phyloP scores from a whole-genome alignment of 2,329 filamentous ascomycete species.

The Ascocoryne sarcoides region DNA sequence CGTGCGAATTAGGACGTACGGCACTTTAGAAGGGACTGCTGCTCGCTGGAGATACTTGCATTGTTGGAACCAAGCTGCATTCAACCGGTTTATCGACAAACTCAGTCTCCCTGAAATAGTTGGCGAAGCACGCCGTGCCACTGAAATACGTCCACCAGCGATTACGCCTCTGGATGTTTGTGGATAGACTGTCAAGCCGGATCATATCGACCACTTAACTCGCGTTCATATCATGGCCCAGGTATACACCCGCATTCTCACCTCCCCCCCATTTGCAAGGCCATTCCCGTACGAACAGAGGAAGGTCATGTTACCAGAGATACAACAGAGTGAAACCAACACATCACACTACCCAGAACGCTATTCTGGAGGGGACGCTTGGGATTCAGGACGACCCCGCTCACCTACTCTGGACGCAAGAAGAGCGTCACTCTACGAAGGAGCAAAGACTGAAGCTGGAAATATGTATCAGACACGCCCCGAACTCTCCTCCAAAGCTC shows the following conservation, averaged over 20 bases:
- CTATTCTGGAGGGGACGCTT: constrained; percentile 12
- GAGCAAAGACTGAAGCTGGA: constrained; percentile 11
- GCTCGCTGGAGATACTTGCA: constrained; percentile 12
- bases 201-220: constrained; percentile 4
- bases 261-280: constrained; percentile 17
- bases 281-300: constrained; percentile 13
- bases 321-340: constrained; percentile 4
- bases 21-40: constrained; percentile 22
- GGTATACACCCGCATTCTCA: constrained; percentile 21
- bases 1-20: constrained; percentile 18
- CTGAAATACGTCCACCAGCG: constrained; percentile 16
- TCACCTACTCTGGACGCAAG: constrained; percentile 19
- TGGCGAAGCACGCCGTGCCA: constrained; percentile 21
- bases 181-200: constrained; percentile 9
- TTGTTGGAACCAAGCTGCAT: constrained; percentile 18
- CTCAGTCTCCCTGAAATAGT: constrained; percentile 19
- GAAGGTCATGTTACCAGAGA: constrained; percentile 13
- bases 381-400: constrained; percentile 13
- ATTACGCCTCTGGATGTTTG: constrained; percentile 13
- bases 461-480: constrained; percentile 20
- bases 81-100: constrained; percentile 14
- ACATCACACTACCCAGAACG: constrained; percentile 7
- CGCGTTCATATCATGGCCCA: constrained; percentile 23
- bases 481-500: constrained; percentile 13
- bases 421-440: constrained; percentile 10